phyloP scores from a whole-genome alignment of 2,329 filamentous ascomycete species.

The Pestalotiopsis sp. region DNA sequence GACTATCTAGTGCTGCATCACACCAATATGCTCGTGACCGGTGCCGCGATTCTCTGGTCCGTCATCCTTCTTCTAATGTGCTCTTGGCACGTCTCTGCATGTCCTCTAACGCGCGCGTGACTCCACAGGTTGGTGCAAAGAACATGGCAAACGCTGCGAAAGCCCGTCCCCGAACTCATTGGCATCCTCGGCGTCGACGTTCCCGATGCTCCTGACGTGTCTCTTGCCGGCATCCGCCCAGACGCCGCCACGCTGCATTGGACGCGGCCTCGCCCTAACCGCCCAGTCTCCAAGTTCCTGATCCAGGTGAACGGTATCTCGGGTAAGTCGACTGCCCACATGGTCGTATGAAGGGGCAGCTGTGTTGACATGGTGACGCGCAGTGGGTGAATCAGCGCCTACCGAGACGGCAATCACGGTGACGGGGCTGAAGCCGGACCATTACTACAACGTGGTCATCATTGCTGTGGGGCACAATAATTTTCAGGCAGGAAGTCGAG shows the following conservation, averaged over 20 bases:
- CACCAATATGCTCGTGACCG: conserved; percentile 56
- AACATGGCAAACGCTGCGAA: conserved; percentile 85
- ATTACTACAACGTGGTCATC: conserved; percentile 91
- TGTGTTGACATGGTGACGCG: conserved; percentile 20
- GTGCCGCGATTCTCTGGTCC: conserved; percentile 55
- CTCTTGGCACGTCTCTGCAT: conserved; percentile 8
- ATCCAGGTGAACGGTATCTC: conserved; percentile 93
- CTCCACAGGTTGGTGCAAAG: conserved; percentile 73
- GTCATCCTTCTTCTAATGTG: conserved; percentile 22
- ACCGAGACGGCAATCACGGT: conserved; percentile 89
- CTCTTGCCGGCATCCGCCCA: conserved; percentile 82
- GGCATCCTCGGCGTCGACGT: conserved; percentile 92
- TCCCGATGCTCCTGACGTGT: conserved; percentile 84
- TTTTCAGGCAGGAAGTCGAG: conserved; percentile 85
- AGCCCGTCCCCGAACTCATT: conserved; percentile 87
- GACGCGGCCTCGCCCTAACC: conserved; percentile 68
- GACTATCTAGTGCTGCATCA: conserved; percentile 48
- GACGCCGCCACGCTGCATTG: conserved; percentile 90
- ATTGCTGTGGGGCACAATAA: conserved; percentile 89
- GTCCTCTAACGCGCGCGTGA: conserved; percentile 6
- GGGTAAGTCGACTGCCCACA: conserved; percentile 53
- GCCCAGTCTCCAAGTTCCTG: conserved; percentile 79
- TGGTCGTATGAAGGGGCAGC: neutral
- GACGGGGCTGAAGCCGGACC: conserved; percentile 79
- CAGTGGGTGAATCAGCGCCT: conserved; percentile 81